Base-by-base conservation (phyloP, 345 rosid genomes). In the Camelina laxa region DNA sequence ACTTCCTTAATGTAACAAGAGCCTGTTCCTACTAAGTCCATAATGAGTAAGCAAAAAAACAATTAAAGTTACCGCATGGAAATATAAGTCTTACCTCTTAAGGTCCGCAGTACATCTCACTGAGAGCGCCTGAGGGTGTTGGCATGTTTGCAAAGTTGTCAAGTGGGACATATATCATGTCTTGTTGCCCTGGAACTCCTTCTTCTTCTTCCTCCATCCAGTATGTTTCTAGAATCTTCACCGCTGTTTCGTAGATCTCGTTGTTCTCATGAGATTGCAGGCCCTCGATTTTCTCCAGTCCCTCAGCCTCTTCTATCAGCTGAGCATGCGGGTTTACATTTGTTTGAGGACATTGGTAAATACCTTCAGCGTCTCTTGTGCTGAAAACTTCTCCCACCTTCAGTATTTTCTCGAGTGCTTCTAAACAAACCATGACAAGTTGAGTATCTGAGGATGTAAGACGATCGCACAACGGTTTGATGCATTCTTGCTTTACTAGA, bases 171-270 rank as follows among this genome's bases (percentile, higher is more conserved):
- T 58, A 67, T 27, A 67, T 9, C 38, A 78, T 72, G 65, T 78
- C 74, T 60, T 72, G 59, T 60, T 67, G 36, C 72, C 63, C 69
- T 51, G 86, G 87, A 12, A 72, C 77, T 27, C 59, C 77, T 33
- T 75, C 78, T 27, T 8, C 80, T 39, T 72, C 73, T 45, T 77
- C 84, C 44, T 80, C 81, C 49, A 80, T 14, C 92, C 90, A 88
- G 73, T 84, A 86, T 39, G 92, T 81, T 80, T 88, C 87, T 0
- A 88, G 87, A 81, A 88, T 60, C 72, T 73, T 82, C 75, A 74
- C 78, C 17, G 79, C 75, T 39, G 38, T 80, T 19, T 73, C 72
- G 57, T 78, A 83, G 16, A 83, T 83, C 45, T 80, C 72, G 14
- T 60, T 71, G 53, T 78, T 80, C 60, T 75, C 84, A 60, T 83